Evolutionary conservation across 805 yeast genomes (phyloP).

Genomic region (Torulaspora gathmanii): DNA sequence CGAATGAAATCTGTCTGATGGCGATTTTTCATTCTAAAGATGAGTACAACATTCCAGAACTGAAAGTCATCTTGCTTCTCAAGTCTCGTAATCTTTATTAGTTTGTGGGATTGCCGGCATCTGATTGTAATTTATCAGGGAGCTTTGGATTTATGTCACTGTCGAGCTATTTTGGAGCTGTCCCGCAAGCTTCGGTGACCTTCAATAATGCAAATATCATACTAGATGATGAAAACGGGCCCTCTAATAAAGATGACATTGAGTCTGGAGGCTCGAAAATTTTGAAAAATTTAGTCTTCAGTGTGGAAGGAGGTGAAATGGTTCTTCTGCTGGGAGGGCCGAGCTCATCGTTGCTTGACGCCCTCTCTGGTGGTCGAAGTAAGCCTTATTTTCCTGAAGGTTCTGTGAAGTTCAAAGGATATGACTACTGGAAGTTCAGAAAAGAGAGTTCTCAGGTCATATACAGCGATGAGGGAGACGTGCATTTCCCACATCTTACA

Average conservation of each 20-base stretch:
- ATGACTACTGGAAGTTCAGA: slow-evolving; percentile 23
- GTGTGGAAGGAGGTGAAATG: slow-evolving; percentile 28
- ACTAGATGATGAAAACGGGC: slow-evolving; percentile 4
- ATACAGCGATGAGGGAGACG: slow-evolving; percentile 50
- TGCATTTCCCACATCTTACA: slow-evolving; percentile 51
- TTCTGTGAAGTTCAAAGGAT: slow-evolving; percentile 22
- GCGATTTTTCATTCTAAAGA: too few species aligned
- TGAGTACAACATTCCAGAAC: too few species aligned
- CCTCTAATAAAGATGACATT: neutral
- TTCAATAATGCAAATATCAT: slow-evolving; percentile 23
- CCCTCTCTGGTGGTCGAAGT: slow-evolving; percentile 21
- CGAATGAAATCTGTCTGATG: too few species aligned
- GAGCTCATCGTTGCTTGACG: slow-evolving; percentile 25
- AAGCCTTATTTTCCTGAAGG: slow-evolving; percentile 22
- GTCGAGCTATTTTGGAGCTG: slow-evolving; percentile 26
- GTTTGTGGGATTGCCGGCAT: neutral
- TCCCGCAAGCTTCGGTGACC: slow-evolving; percentile 25
- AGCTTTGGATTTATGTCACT: slow-evolving; percentile 17
- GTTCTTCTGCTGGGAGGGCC: slow-evolving; percentile 28
- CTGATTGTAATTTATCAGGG: neutral
- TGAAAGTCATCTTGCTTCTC: neutral
- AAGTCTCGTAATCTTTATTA: too few species aligned
- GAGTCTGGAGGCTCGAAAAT: neutral
- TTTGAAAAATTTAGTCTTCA: slow-evolving; percentile 20
- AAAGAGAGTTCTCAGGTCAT: slow-evolving; percentile 27